Conservation (phyloP, 2,329 filamentous ascomycete species). For the Davidsoniella virescens region DNA sequence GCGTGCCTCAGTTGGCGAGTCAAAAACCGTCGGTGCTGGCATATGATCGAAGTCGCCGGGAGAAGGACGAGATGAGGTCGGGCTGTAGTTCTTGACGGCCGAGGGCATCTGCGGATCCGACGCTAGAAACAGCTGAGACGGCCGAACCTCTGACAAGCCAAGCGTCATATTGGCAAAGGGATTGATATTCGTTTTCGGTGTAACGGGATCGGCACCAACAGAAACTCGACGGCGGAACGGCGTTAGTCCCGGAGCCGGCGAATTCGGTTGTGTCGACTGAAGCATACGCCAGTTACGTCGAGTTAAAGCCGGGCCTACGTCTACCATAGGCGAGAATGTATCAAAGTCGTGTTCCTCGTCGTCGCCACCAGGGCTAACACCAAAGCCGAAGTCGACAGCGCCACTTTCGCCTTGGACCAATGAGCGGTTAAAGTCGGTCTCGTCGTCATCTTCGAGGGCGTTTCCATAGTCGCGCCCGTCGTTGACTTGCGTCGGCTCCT, state of each 20-base stretch:
- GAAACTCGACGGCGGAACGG: conserved; percentile 18
- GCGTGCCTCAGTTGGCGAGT: background rate
- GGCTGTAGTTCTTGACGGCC: conserved; percentile 32
- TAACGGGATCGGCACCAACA: conserved; percentile 25
- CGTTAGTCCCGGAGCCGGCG: conserved; percentile 17
- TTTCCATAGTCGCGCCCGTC: conserved; percentile 38
- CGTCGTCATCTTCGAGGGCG: conserved; percentile 19
- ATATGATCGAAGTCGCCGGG: conserved; percentile 30
- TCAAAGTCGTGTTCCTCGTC: conserved; percentile 24
- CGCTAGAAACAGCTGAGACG: conserved; percentile 36
- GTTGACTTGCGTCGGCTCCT: conserved; percentile 37
- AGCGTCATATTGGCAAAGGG: conserved; percentile 23
- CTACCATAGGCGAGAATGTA: conserved; percentile 16
- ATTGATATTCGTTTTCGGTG: conserved; percentile 32
- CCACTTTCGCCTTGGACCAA: conserved; percentile 15
- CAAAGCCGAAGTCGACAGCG: conserved; percentile 16
- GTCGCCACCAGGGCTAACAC: conserved; percentile 27
- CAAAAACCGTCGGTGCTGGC: conserved; percentile 28
- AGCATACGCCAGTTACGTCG: conserved; percentile 24
- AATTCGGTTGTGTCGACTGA: conserved; percentile 20
- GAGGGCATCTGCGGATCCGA: conserved; percentile 34
- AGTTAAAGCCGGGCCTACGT: conserved; percentile 23
- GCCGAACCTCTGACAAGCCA: conserved; percentile 14
- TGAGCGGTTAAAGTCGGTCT: conserved; percentile 15
- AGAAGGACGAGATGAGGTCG: conserved; percentile 42